Percentiles rank a stretch among this genome's conserved stretches.
These are phyloP conservation scores for Delphinella strobiligena DNA, from an alignment of 2,329 filamentous ascomycete genomes.

Conservation along the genomic window DNA sequence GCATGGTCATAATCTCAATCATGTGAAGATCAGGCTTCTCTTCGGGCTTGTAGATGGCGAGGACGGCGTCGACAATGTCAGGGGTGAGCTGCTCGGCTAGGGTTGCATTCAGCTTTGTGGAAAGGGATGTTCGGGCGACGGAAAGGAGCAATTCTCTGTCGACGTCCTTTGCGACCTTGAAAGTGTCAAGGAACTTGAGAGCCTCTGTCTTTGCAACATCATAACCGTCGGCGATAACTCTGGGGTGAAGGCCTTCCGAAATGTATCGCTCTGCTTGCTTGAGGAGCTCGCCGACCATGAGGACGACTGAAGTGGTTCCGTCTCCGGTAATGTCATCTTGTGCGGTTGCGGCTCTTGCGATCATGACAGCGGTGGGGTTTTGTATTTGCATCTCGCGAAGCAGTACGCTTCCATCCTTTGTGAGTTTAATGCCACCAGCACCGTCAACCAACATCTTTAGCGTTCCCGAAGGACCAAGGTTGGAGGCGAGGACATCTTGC, in stretches of 20 bases:
- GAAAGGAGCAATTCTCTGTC: slow-evolving; percentile 89
- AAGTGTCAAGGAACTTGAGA: slow-evolving; percentile 86
- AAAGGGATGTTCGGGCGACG: slow-evolving; percentile 85
- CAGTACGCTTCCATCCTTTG: slow-evolving; percentile 92
- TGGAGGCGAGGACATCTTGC: slow-evolving; percentile 74
- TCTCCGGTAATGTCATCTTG: slow-evolving; percentile 98
- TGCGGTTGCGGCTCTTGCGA: slow-evolving; percentile 75
- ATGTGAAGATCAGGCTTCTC: slow-evolving; percentile 96
- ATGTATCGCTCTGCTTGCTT: slow-evolving; percentile 98
- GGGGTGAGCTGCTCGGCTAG: slow-evolving; percentile 87
- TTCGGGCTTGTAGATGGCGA: slow-evolving; percentile 81
- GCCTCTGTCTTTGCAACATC: slow-evolving; percentile 92
- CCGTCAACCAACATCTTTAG: slow-evolving; percentile 80
- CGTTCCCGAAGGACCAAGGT: slow-evolving; percentile 84
- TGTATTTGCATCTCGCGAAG: slow-evolving; percentile 80
- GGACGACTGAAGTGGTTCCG: slow-evolving; percentile 90
- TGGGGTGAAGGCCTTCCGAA: slow-evolving; percentile 87
- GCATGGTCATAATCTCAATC: slow-evolving; percentile 99
- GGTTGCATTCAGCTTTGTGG: slow-evolving; percentile 84
- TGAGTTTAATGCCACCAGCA: slow-evolving; percentile 78
- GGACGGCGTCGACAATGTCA: slow-evolving; percentile 89
- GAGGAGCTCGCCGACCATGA: slow-evolving; percentile 88
- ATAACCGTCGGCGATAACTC: slow-evolving; percentile 94
- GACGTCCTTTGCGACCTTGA: slow-evolving; percentile 80
- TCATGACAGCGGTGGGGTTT: slow-evolving; percentile 87